Evolutionary conservation across 163 green algal genomes (phyloP).

Genomic region (Chloromonas sp.): DNA sequence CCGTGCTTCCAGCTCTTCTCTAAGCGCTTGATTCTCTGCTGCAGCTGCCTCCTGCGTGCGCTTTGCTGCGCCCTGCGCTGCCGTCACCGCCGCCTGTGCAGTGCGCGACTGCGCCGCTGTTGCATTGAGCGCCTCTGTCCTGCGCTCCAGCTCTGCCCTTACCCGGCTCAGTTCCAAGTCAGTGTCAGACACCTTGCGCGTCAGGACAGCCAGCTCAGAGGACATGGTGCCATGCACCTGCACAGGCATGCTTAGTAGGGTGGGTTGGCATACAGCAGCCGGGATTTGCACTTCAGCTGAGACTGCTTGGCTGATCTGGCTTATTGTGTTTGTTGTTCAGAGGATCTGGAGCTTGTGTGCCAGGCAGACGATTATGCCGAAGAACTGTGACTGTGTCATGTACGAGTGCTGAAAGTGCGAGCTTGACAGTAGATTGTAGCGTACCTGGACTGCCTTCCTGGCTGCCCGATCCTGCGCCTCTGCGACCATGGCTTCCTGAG

Average conservation of each 20-base stretch:
- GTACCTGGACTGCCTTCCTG: neutral
- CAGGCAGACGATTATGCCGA: too few relatives aligned
- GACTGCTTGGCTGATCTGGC: too few relatives aligned
- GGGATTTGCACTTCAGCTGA: too few relatives aligned
- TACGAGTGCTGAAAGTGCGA: too few relatives aligned
- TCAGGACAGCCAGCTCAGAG: constrained; percentile 1
- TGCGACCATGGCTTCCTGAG: neutral
- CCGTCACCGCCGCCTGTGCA: neutral
- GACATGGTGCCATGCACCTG: constrained; percentile 11
- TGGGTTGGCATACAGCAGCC: neutral
- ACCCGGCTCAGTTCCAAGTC: neutral
- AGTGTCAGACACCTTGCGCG: neutral
- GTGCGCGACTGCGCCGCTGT: neutral
- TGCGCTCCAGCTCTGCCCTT: constrained; percentile 4
- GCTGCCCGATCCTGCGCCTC: constrained; percentile 4
- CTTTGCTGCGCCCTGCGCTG: neutral
- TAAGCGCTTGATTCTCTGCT: neutral
- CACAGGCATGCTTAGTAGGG: neutral
- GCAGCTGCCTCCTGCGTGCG: neutral
- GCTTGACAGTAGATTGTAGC: neutral
- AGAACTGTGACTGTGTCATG: too few relatives aligned
- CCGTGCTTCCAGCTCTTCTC: neutral
- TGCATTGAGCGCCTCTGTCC: neutral
- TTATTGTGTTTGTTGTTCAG: too few relatives aligned
- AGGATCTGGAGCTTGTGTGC: too few relatives aligned